Base-by-base conservation (phyloP, 2,329 filamentous ascomycete genomes). In the Pyrenophora seminiperda region DNA sequence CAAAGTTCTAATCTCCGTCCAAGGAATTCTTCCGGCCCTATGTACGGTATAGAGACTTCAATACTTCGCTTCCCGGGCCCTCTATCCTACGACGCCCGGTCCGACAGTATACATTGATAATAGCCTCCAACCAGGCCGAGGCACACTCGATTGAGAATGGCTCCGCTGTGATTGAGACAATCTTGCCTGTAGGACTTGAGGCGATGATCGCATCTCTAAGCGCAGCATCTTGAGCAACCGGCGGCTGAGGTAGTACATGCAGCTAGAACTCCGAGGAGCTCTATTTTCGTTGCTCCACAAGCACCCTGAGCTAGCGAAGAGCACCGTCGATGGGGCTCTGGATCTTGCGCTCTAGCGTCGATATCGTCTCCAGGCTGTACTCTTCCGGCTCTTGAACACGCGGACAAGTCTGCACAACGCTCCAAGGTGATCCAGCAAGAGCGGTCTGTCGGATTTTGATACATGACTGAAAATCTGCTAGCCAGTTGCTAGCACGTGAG, bases 11-110 rank as follows among this genome's bases (percentile, higher is more conserved):
- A 38, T 56, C 53, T 58, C 51, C 49, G 52, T 52, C 50, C 41
- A 56, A 53, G 46, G 50, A 54, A 56, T 61, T 61, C 50, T 59
- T 46, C 58, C 55, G 55, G 55, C 47, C 27, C 47, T 44, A 52
- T 45, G 32, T 36, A n/a, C n/a, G n/a, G n/a, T n/a, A n/a, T n/a
- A 42, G 24, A 41, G 41, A 37, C 36, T 40, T 37, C 22, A 46
- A 50, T 41, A 50, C 50, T 41, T 58, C 50, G 55, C 55, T 53
- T 56, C 46, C 39, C 43, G 38, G 42, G 39, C 29, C 41, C 47
- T 41, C 30, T 47, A 41, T 40, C 41, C 32, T 34, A 42, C 47
- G 22, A 41, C 29, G 47, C 36, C 41, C 41, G 47, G 37, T 32
- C 49, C 41, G 42, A 51, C 51, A 47, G 40, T 47, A 54, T 39